A percentile compares a stretch with the other conserved stretches of the same genome.
These are phyloP conservation scores for Phaeosphaeria sp. DNA, from an alignment of 2,329 filamentous ascomycete genomes.

Conservation along the genomic window DNA sequence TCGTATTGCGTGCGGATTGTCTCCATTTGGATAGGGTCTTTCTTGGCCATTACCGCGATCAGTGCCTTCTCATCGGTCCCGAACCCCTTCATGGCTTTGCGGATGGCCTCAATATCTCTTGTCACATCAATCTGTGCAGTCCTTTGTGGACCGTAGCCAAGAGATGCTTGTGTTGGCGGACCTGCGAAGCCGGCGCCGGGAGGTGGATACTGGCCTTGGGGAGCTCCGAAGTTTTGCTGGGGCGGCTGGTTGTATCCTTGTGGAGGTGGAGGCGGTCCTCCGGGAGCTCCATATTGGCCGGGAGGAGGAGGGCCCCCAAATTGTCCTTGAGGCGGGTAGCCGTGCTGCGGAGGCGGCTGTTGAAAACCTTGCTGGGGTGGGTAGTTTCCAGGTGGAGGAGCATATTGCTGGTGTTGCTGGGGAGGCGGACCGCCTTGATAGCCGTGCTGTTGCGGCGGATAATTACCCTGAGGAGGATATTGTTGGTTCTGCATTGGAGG, in stretches of 20 bases:
- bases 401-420: background rate
- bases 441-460: conserved; percentile 27
- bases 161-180: conserved; percentile 58
- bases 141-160: conserved; percentile 77
- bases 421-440: background rate
- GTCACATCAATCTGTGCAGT: conserved; percentile 65
- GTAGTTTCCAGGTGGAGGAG: background rate
- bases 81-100: conserved; percentile 90
- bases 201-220: background rate
- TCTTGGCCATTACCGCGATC: conserved; percentile 72
- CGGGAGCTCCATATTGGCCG: conserved; percentile 3
- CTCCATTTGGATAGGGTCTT: conserved; percentile 80
- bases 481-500: conserved; percentile 40
- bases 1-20: conserved; percentile 68
- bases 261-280: background rate
- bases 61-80: conserved; percentile 85
- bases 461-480: conserved; percentile 31
- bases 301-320: conserved; percentile 28
- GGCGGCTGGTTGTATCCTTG: background rate
- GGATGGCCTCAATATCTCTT: conserved; percentile 72
- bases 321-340: conserved; percentile 29
- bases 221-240: background rate
- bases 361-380: conserved; percentile 32
- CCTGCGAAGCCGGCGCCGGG: conserved; percentile 41
- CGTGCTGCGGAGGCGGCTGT: conserved; percentile 31